These are phyloP conservation scores for Exophiala sideris DNA, from an alignment of 2,329 filamentous ascomycete species.

Conservation along the genomic window DNA sequence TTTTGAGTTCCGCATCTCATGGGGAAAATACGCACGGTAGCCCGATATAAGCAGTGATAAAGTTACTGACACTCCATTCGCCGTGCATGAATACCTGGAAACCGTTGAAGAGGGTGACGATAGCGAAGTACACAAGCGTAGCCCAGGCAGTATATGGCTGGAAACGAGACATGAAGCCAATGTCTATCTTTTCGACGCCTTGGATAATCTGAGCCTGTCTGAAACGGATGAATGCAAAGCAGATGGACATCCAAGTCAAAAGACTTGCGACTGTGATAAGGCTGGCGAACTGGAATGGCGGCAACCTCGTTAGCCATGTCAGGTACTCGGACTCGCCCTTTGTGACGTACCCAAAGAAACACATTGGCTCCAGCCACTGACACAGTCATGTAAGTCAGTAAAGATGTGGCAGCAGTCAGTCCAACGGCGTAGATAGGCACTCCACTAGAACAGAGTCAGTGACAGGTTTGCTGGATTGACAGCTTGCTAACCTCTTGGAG, in stretches of 20 bases:
- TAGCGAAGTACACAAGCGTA: conserved; percentile 50
- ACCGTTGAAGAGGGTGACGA: conserved; percentile 65
- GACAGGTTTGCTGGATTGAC: no score
- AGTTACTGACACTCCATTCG: not conserved
- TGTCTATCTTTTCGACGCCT: conserved; percentile 57
- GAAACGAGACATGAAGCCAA: conserved; percentile 56
- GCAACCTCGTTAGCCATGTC: not conserved
- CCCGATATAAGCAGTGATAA: conserved; percentile 4
- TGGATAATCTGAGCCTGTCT: conserved; percentile 65
- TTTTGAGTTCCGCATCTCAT: no score
- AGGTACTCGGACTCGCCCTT: not conserved
- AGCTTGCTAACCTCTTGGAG: conserved; percentile 32
- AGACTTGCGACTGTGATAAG: conserved; percentile 46
- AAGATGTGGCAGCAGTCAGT: conserved; percentile 36
- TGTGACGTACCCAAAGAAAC: conserved; percentile 55
- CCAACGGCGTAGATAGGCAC: not conserved
- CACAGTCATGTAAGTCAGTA: conserved; percentile 69
- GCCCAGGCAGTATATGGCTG: conserved; percentile 70
- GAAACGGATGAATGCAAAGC: conserved; percentile 67
- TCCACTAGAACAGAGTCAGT: not conserved
- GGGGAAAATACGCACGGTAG: not conserved
- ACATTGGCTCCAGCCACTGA: conserved; percentile 61
- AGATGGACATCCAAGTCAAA: conserved; percentile 66
- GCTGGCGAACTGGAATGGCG: conserved; percentile 52
- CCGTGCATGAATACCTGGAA: conserved; percentile 34